A percentile compares a stretch with the other conserved stretches of the same genome.
Conservation (phyloP, 73 alveolate species). For the Paramecium octaurelia region DNA sequence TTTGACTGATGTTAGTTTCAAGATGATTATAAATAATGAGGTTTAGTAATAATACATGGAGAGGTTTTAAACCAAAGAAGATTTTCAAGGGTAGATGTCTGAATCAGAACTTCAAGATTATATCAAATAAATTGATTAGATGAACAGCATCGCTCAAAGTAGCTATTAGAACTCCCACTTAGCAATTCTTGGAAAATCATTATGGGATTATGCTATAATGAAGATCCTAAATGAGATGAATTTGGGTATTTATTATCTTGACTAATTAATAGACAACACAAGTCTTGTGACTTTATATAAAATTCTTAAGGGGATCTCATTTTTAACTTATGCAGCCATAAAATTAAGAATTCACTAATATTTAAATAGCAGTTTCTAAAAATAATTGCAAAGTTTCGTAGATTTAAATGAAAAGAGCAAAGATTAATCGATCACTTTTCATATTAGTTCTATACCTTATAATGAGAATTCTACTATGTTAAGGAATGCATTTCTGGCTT, state of each 20-base stretch:
- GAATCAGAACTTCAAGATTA: background rate
- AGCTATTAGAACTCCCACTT: background rate
- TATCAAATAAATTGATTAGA: background rate
- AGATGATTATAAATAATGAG: background rate
- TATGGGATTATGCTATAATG: background rate
- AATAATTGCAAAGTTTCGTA: background rate
- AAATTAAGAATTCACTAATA: background rate
- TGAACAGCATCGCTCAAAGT: background rate
- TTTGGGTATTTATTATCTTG: background rate
- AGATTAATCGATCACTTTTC: background rate
- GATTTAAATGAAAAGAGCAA: background rate
- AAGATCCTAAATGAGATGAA: background rate
- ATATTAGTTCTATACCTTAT: background rate
- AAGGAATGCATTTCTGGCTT: slow-evolving; percentile 9
- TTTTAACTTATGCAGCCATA: background rate
- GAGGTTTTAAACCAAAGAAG: background rate
- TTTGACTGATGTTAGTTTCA: background rate
- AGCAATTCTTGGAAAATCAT: background rate
- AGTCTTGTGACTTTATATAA: background rate
- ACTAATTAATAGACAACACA: background rate
- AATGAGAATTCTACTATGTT: background rate
- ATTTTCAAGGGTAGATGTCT: background rate
- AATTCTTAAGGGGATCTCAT: background rate
- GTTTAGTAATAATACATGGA: background rate
- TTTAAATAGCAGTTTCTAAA: background rate